Percentiles rank a stretch among this genome's conserved stretches.
Evolutionary conservation across 768 basidiomycete genomes (phyloP).

Genomic region (Fomitopsis serialis): DNA sequence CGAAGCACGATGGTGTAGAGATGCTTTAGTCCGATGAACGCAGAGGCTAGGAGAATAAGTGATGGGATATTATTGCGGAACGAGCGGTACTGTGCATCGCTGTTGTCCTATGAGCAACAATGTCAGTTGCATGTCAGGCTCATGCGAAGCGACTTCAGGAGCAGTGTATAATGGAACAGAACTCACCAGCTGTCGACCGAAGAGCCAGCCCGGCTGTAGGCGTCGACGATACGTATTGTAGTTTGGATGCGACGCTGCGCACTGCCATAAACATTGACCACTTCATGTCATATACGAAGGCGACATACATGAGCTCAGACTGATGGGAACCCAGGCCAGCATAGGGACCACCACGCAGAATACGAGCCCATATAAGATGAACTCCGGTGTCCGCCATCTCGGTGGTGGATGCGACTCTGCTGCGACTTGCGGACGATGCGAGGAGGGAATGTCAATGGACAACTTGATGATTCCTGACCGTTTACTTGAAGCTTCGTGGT

Average conservation of each 20-base stretch:
- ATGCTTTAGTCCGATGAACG: constrained; percentile 54
- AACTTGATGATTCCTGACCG: constrained; percentile 36
- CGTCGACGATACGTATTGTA: constrained; percentile 52
- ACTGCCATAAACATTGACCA: background rate
- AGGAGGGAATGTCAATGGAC: constrained; percentile 51
- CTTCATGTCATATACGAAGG: background rate
- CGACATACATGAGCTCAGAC: constrained; percentile 67
- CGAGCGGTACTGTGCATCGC: constrained; percentile 84
- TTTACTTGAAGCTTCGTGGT: background rate
- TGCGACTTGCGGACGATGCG: constrained; percentile 26
- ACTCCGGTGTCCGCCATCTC: constrained; percentile 80
- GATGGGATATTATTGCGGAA: constrained; percentile 79
- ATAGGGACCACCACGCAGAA: constrained; percentile 57
- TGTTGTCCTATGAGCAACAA: constrained; percentile 69
- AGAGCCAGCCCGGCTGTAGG: constrained; percentile 76
- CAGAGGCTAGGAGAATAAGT: constrained; percentile 42
- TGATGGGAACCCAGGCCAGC: constrained; percentile 74
- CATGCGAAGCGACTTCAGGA: background rate
- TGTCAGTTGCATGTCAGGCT: background rate
- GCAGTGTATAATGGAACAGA: background rate
- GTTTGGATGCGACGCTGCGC: constrained; percentile 68
- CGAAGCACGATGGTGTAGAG: constrained; percentile 34
- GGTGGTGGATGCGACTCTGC: constrained; percentile 30
- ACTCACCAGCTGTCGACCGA: constrained; percentile 73
- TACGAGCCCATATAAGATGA: constrained; percentile 65